Base-by-base conservation (phyloP, 2,329 filamentous ascomycete genomes). In the Botrytis deweyae region DNA sequence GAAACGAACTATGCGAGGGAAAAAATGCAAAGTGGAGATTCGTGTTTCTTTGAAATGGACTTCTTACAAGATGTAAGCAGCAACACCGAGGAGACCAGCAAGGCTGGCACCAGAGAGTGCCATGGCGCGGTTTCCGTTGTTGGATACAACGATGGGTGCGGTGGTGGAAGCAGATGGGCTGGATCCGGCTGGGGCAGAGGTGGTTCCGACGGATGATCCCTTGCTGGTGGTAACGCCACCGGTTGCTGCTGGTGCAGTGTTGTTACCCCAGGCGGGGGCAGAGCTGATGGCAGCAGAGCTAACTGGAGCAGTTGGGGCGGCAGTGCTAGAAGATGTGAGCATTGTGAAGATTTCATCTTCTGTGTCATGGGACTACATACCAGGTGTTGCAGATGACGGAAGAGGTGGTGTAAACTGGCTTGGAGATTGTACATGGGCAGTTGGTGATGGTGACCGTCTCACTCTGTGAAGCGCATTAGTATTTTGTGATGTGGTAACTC, bases 1-100 rank as follows among this genome's bases (percentile, higher is more conserved):
- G 33, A 33, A 64, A 33, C 33, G 33, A 33, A 64, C 4, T n/a
- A 29, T 40, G 46, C 46, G 33, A 18, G 38, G 40, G 7, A 2
- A 36, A 1, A 68, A 25, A 42, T 55, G 46, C 65, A 68, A 29
- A 4, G 25, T 29, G 46, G 9, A 29, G n/a, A 55, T 20, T 1
- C 40, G 33, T 12, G 4, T 33, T n/a, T 52, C 49, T 52, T 36
- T n/a, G 20, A 52, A 16, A 14, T 64, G 7, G 63, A 36, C 74
- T 75, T 77, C 77, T 81, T 81, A 82, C 79, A 82, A 80, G 72
- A 81, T 69, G 79, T 78, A 81, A 80, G 87, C 88, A 80, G 87
- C 88, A 75, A 90, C 81, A 80, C 86, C 89, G 81, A 90, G 84
- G 78, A 90, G 81, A 85, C 86, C 88, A 78, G 87, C 88, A 78